Evolutionary conservation across 495 filamentous ascomycete species (phyloP).

Genomic region (Aspergillus coremiiformis): DNA sequence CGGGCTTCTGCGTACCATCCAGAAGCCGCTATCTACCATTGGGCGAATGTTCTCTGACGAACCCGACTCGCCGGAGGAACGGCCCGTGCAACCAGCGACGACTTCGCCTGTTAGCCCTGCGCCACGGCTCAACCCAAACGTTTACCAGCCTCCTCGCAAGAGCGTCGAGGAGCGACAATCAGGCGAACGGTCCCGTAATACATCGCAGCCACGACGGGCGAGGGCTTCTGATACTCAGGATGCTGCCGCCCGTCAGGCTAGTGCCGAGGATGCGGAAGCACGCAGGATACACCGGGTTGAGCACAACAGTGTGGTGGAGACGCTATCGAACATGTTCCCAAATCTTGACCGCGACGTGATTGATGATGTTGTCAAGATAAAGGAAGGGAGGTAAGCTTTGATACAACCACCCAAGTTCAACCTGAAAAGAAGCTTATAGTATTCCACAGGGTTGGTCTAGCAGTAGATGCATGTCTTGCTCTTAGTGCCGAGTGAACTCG

Average conservation of each 20-base stretch:
- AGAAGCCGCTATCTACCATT: conserved; percentile 84
- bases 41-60: conserved; percentile 97
- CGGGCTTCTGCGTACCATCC: conserved; percentile 83
- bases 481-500: not conserved
- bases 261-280: conserved; percentile 85
- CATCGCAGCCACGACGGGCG: conserved; percentile 24
- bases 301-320: conserved; percentile 86
- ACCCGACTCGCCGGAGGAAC: conserved; percentile 34
- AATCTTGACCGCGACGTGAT: conserved; percentile 86
- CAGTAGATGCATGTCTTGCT: not conserved
- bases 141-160: conserved; percentile 43
- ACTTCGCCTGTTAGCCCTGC: conserved; percentile 52
- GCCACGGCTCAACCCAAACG: conserved; percentile 52
- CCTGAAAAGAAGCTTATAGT: not conserved
- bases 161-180: conserved; percentile 40
- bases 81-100: conserved; percentile 38
- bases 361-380: conserved; percentile 85
- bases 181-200: conserved; percentile 36
- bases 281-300: conserved; percentile 76
- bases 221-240: conserved; percentile 59
- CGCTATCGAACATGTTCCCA: conserved; percentile 86
- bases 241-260: conserved; percentile 87
- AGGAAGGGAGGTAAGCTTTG: conserved; percentile 73
- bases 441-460: not conserved
- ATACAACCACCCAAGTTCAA: not conserved